Base-by-base conservation (phyloP, 2,329 filamentous ascomycete species). In the Ceratocystis huliohia region DNA sequence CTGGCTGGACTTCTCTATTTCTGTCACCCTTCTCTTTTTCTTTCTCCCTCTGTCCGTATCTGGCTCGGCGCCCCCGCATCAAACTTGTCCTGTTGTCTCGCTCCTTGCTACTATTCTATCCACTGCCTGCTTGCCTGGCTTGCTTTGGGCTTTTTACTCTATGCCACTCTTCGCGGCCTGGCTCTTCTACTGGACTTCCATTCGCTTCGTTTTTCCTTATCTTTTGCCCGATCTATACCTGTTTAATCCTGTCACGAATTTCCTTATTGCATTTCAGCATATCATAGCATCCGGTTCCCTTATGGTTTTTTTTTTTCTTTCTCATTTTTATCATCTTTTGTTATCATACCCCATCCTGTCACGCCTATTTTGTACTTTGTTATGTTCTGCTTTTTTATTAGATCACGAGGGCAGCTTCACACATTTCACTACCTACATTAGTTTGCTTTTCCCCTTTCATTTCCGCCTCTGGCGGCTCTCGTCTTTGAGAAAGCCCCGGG, bases 191-290 rank as follows among this genome's bases (percentile, higher is more conserved):
- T 30, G 20, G 5, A 10, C 56, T 59, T 59, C 56, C 30, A 62
- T 63, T 63, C 61, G 7, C 41, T 63, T 63, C 61, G n/a, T 41
- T 63, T 63, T 37, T 33, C 17, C 25, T 8, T 25, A 50, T 17
- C 46, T 45, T 48, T 63, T 63, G 44, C 61, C 61, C 25, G 37
- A 48, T 63, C 41, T 46, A 46, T 30, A 63, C 61, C 20, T 63
- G 61, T 63, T 63, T 63, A 63, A 63, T 63, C 61, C 41, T 13
- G n/a, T 48, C 61, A 37, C 56, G 56, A 59, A 59, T 59, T 37
- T 59, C 56, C 28, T 59, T 59, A 33, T 37, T 37, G 28, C 28
- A 37, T 59, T 63, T 48, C 22, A 30, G 44, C 41, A 63, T 48
- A n/a, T 63, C 61, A 63, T 30, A 63, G 61, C 61, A 63, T 63